phyloP scores from a whole-genome alignment of 2,329 filamentous ascomycete genomes.

The Colletotrichum liaoningense region DNA sequence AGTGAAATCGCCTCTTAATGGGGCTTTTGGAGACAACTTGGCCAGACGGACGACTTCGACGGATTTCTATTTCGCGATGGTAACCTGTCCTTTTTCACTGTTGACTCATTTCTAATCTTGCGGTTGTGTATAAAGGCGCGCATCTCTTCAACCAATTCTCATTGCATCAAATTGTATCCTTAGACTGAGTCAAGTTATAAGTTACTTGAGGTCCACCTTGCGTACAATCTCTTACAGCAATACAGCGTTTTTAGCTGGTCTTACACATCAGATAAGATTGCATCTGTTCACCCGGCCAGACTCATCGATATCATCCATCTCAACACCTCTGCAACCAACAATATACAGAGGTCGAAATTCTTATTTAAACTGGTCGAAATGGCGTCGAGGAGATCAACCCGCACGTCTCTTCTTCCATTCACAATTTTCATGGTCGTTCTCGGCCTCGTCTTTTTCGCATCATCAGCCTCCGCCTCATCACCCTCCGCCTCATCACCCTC shows the following conservation, averaged over 20 bases:
- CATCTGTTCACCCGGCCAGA: neutral
- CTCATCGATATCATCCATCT: neutral
- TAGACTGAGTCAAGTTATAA: neutral
- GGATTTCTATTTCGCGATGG: conserved; percentile 29
- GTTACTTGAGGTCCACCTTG: neutral
- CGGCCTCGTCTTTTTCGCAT: conserved; percentile 22
- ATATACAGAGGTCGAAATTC: neutral
- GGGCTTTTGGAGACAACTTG: conserved; percentile 33
- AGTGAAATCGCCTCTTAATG: conserved; percentile 26
- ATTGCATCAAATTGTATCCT: neutral
- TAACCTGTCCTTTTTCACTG: conserved; percentile 34
- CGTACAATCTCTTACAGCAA: neutral
- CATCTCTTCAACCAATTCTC: neutral
- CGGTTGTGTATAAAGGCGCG: neutral
- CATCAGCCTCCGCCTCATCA: conserved; percentile 20
- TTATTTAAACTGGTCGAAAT: neutral
- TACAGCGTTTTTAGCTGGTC: neutral
- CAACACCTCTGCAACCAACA: neutral
- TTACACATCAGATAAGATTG: neutral
- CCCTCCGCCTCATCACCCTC: conserved; percentile 17
- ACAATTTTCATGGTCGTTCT: conserved; percentile 26
- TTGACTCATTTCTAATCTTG: conserved; percentile 30
- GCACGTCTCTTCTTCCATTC: neutral
- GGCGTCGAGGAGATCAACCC: neutral
- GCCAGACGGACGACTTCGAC: conserved; percentile 30